Evolutionary conservation across 345 rosid genomes (phyloP), one percentile per base, ranked within the genome.

Genomic region (Eutrema japonicum): DNA sequence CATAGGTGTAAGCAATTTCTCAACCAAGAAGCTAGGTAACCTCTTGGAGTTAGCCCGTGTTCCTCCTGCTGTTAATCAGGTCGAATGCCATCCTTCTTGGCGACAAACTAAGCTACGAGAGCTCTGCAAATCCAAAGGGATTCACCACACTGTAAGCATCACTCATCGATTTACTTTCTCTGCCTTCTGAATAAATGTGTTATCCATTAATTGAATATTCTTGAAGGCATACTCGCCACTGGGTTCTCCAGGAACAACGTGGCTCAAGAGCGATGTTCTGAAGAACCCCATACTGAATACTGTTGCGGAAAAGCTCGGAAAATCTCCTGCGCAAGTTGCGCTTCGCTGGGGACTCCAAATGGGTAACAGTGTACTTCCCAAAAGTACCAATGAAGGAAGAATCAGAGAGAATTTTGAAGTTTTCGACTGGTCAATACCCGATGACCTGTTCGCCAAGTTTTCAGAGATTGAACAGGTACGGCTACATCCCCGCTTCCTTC

Each of bases 341-440:
- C 84, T 89, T 12, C 90, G 92, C 43, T 93, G 98, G 94, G 97
- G 98, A 10, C 76, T 93, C 41, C 92, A 89, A 79, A 84, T 83
- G 91, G 97, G 96, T 38, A 82, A 93, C 35, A 85, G 97, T 72
- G 97, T 91, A n/a, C 89, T 89, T 52, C 97, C 97, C 3, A 93
- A 91, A 78, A 91, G 98, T 60, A 85, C 85, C 1, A 47, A 84
- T n/a, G 94, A 84, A 73, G 76, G 38, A 18, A 81, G 96, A 81
- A 82, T 93, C 63, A 87, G 75, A 84, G 87, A 84, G 71, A 89
- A 93, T 57, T 81, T 88, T 5, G 85, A 84, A 64, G 84, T 93
- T 72, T 86, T 85, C 10, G 74, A 79, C 60, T 86, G 98, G 98
- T 84, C 86, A 12, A 89, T 90, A 68, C 97, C 97, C 0, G 87